Base-by-base conservation (phyloP, 805 yeast genomes). In the Ogataea methylovora region DNA sequence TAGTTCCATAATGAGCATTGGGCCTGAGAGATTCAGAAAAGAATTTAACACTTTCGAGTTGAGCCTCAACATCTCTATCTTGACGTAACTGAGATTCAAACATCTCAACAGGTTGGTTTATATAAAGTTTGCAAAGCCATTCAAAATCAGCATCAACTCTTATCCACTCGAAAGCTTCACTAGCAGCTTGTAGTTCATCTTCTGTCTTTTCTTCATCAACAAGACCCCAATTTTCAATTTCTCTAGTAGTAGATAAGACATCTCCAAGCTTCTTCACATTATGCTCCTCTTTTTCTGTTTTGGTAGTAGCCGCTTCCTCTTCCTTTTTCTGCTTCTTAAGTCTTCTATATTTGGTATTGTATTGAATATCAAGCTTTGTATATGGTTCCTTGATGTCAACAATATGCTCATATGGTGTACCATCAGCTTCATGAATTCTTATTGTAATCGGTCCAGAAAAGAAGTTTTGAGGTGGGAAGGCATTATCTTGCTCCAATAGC, bases 121-220 rank as follows among this genome's bases (percentile, higher is more conserved):
- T 75, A 38, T 76, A 69, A 16, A 85, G 65, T 44, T 73, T 75
- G 40, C 94, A 85, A 32, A 92, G 81, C 99, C 99, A 92, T 55
- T 92, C 98, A 49, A 81, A 84, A 55, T 92, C 99, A 0, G 97
- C 88, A 60, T 92, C 99, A n/a, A 90, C 84, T 46, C 99, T 69
- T 25, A 92, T 69, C 99, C 99, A 92, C 49, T 92, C 98, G 58
- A 87, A 92, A 0, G 96, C 96, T 48, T 90, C 97, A 46, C 75
- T 77, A 24, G 41, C 49, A 27, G 63, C 62, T 27, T 79, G 87
- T 39, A 79, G 88, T 33, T 80, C 87, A 21, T 78, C 79, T 30
- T 69, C 69, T 11, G 71, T 63, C 73, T 84, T 77, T 28, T 85
- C 94, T 2, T 48, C 58, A 19, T 42, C 42, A 20, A 72, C 66